Percentiles rank a stretch among this genome's conserved stretches.
These are phyloP conservation scores for Aspergillus ellipticus DNA, from an alignment of 495 filamentous ascomycete species.

Conservation along the genomic window DNA sequence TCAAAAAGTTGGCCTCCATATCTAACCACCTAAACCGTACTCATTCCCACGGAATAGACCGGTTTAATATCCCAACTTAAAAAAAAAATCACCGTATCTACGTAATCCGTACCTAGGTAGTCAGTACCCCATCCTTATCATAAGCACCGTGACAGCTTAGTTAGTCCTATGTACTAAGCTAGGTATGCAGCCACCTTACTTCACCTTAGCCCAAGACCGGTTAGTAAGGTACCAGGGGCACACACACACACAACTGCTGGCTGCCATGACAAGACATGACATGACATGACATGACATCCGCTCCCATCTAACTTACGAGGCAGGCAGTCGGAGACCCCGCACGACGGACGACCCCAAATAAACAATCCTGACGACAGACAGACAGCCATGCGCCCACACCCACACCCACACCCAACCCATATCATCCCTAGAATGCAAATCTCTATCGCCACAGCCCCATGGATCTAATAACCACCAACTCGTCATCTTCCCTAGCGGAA, in stretches of 20 bases:
- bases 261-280: no score
- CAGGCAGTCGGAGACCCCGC: background rate
- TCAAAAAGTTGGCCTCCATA: background rate
- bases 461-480: background rate
- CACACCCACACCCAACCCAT: background rate
- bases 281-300: background rate
- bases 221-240: background rate
- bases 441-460: no score
- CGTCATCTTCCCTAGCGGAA: background rate
- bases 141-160: background rate
- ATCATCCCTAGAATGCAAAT: background rate
- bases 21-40: background rate
- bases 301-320: no score
- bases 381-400: background rate
- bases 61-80: background rate
- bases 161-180: no score
- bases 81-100: no score
- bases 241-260: background rate
- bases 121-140: background rate
- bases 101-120: no score
- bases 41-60: background rate
- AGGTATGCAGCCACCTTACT: no score
- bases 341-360: constrained; percentile 1
- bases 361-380: background rate
- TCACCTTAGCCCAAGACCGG: no score